A percentile compares a stretch with the other conserved stretches of the same genome.
Conservation (phyloP, 2,329 filamentous ascomycete species). For the Pseudogymnoascus sp. region DNA sequence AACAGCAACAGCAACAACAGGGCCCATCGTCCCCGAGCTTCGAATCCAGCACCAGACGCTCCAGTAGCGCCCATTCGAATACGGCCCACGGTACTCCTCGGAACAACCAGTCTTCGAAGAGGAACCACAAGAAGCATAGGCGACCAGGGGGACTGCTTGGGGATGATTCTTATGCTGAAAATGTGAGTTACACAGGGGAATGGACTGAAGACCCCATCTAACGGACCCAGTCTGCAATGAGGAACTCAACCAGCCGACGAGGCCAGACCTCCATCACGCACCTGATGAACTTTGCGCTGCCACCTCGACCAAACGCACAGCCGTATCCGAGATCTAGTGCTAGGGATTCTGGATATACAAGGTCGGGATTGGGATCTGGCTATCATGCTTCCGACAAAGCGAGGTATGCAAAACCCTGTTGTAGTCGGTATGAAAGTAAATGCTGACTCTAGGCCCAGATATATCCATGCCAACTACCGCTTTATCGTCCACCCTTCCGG, state of each 20-base stretch:
- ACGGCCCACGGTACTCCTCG: conserved; percentile 42
- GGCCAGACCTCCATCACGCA: conserved; percentile 97
- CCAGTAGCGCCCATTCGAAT: neutral
- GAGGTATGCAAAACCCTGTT: conserved; percentile 43
- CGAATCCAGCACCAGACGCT: conserved; percentile 21
- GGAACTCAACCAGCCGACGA: conserved; percentile 64
- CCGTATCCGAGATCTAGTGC: conserved; percentile 35
- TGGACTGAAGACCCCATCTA: conserved; percentile 9
- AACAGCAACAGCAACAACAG: conserved; percentile 22
- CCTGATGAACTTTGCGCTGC: conserved; percentile 81
- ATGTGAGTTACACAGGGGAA: conserved; percentile 41
- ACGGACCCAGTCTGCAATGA: conserved; percentile 34
- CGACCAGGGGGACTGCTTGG: conserved; percentile 52
- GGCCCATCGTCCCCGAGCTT: conserved; percentile 20
- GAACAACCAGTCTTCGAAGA: conserved; percentile 67
- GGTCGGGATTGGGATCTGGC: conserved; percentile 79
- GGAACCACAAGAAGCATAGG: conserved; percentile 76
- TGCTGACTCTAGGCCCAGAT: conserved; percentile 38
- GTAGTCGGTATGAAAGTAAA: neutral
- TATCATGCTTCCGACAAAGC: conserved; percentile 89
- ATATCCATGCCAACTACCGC: conserved; percentile 92
- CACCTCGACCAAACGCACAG: conserved; percentile 60
- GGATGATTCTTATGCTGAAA: conserved; percentile 79
- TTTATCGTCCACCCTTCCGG: conserved; percentile 84
- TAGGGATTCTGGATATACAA: conserved; percentile 60